Conservation (phyloP, 352 stramenopile genomes). For the Phytopythium oedochilum region DNA sequence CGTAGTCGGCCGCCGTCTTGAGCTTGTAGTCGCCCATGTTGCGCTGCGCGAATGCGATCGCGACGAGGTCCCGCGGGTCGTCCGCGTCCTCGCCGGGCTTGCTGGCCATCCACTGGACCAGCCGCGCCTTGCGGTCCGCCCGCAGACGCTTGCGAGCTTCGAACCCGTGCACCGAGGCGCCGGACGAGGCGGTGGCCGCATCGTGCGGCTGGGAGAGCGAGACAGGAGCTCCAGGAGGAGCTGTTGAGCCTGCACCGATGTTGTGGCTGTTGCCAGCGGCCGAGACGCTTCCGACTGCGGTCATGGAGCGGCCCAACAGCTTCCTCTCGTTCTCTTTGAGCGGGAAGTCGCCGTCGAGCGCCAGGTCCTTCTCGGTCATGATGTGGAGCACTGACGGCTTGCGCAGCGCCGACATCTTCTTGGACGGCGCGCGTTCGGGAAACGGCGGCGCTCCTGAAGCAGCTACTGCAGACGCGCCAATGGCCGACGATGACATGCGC, state of each 20-base stretch:
- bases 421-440: not conserved
- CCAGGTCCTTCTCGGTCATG: slow-evolving; percentile 42
- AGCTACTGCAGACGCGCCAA: not conserved
- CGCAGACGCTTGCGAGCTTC: slow-evolving; percentile 79
- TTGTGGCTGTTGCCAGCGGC: not conserved
- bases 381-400: slow-evolving; percentile 65
- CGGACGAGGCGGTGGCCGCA: slow-evolving; percentile 6
- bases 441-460: not conserved
- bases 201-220: not conserved
- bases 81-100: slow-evolving; percentile 90
- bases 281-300: not conserved
- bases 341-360: slow-evolving; percentile 43
- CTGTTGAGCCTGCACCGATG: not conserved
- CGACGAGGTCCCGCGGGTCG: slow-evolving; percentile 86
- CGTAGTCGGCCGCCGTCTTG: slow-evolving; percentile 84
- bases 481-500: not conserved
- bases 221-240: slow-evolving; percentile 15
- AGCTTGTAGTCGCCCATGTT: slow-evolving; percentile 93
- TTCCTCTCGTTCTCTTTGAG: slow-evolving; percentile 57
- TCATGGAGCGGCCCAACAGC: slow-evolving; percentile 1
- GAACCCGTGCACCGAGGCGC: slow-evolving; percentile 58
- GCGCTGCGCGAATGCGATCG: slow-evolving; percentile 81
- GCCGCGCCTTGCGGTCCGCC: slow-evolving; percentile 55
- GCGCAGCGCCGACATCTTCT: slow-evolving; percentile 38
- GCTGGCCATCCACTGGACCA: slow-evolving; percentile 51